Evolutionary conservation across 495 filamentous ascomycete species (phyloP).

Genomic region (Xylaria telfairii): DNA sequence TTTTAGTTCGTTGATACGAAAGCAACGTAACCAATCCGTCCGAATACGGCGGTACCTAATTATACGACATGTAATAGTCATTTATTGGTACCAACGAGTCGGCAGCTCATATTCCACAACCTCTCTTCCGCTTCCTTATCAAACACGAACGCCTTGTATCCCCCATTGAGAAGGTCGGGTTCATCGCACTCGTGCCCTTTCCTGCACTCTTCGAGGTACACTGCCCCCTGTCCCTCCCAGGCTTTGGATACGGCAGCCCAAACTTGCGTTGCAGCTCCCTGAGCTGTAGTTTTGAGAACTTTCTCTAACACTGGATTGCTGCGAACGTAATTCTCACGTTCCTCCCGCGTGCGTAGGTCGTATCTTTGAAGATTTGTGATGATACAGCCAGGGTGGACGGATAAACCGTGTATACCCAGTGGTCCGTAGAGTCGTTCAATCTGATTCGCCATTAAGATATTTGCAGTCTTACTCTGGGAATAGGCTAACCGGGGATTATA

Average conservation of each 20-base stretch:
- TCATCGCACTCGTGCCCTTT: constrained; percentile 6
- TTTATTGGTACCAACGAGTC: background rate
- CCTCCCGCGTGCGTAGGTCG: constrained; percentile 42
- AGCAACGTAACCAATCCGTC: background rate
- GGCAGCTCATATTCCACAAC: constrained; percentile 18
- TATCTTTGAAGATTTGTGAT: constrained; percentile 28
- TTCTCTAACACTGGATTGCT: constrained; percentile 48
- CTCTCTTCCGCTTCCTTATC: constrained; percentile 13
- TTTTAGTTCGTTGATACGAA: background rate
- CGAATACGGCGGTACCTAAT: background rate
- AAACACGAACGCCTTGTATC: constrained; percentile 9
- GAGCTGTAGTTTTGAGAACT: constrained; percentile 42
- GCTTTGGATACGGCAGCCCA: constrained; percentile 51
- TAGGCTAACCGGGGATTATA: constrained; percentile 48
- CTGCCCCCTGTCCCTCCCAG: constrained; percentile 46
- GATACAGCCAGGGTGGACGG: constrained; percentile 34
- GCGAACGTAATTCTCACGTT: constrained; percentile 53
- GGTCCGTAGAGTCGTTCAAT: constrained; percentile 32
- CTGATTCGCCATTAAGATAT: constrained; percentile 43
- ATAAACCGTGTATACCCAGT: constrained; percentile 27
- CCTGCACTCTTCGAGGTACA: constrained; percentile 48
- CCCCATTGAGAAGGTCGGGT: background rate
- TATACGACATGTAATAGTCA: background rate
- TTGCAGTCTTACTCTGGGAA: constrained; percentile 57
- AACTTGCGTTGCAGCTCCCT: constrained; percentile 56